Evolutionary conservation across 1,284 basidiomycete species (phyloP).

Genomic region (Laetiporus sulphureus): DNA sequence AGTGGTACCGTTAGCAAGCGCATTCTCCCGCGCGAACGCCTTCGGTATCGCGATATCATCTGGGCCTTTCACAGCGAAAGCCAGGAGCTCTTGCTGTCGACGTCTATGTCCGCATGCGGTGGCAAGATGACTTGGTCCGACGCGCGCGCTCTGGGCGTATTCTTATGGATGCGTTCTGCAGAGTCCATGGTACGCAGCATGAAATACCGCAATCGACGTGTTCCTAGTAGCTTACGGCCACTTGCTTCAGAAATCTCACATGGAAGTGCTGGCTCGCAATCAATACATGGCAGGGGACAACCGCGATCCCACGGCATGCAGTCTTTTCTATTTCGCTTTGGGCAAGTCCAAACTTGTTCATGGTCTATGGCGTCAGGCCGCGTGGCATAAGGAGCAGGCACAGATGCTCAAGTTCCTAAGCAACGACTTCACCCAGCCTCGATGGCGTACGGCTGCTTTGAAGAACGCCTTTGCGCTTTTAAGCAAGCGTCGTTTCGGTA

Average conservation of each 20-base stretch:
- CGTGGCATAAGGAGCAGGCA: conserved; percentile 87
- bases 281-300: conserved; percentile 84
- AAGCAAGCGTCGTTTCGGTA: conserved; percentile 89
- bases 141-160: conserved; percentile 80
- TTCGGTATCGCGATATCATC: conserved; percentile 87
- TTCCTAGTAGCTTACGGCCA: conserved; percentile 1
- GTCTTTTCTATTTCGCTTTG: conserved; percentile 91
- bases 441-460: conserved; percentile 90
- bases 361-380: conserved; percentile 92
- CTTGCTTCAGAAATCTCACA: conserved; percentile 55
- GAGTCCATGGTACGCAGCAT: conserved; percentile 73
- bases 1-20: conserved; percentile 28
- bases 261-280: conserved; percentile 90
- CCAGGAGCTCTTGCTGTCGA: conserved; percentile 75
- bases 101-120: conserved; percentile 65
- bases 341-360: conserved; percentile 90
- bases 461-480: conserved; percentile 97
- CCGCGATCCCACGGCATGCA: conserved; percentile 86
- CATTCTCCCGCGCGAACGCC: conserved; percentile 55
- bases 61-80: conserved; percentile 95
- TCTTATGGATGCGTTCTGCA: conserved; percentile 79
- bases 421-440: conserved; percentile 82
- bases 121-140: conserved; percentile 87
- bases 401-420: conserved; percentile 90
- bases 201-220: background rate